Evolutionary conservation across 208 protist genomes (phyloP), one percentile per base, ranked within the genome.

Genomic region (Trypanosoma conorhini): DNA sequence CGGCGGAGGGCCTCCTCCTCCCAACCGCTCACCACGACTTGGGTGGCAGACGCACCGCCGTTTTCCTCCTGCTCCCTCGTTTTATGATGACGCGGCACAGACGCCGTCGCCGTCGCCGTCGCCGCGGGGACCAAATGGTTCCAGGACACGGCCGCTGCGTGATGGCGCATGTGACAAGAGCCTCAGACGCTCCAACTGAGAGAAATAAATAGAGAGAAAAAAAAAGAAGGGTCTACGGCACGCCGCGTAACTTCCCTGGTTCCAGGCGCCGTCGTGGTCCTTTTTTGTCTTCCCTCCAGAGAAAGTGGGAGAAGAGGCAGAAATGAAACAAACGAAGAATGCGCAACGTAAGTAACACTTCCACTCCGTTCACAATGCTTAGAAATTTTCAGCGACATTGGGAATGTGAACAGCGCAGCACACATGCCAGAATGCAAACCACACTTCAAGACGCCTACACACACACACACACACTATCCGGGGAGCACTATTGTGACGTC

Each of bases 401-500:
- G 19, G 19, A 24, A 26, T 24, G n/a, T 12, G 19, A n/a, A 28
- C 17, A 24, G 7, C n/a, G 19, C n/a, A 26, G 9, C 22, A 54
- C 19, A 24, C 9, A 1, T 12, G 12, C 5, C 50, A 24, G 9
- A 28, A 54, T 21, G 19, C 42, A 46, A 46, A 46, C 15, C 1
- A 46, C 15, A 46, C 15, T 3, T 3, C 38, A 24, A 58, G 12
- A 58, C 13, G 10, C 12, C 12, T 46, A 46, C 3, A 48, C 19
- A 9, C 17, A 44, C 22, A 22, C 30, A 10, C 22, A 30, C 21
- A 56, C 1, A 42, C 42, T 61, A 67, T 30, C 59, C 64, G n/a
- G 66, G 21, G 50, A 77, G 28, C 10, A 72, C 72, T 67, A 77
- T 70, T 50, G 65, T 77, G 33, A 77, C 42, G 15, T 72, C 72